A percentile compares a stretch with the other conserved stretches of the same genome.
phyloP scores from a whole-genome alignment of 208 protist species.

The Trypanosoma melophagium region DNA sequence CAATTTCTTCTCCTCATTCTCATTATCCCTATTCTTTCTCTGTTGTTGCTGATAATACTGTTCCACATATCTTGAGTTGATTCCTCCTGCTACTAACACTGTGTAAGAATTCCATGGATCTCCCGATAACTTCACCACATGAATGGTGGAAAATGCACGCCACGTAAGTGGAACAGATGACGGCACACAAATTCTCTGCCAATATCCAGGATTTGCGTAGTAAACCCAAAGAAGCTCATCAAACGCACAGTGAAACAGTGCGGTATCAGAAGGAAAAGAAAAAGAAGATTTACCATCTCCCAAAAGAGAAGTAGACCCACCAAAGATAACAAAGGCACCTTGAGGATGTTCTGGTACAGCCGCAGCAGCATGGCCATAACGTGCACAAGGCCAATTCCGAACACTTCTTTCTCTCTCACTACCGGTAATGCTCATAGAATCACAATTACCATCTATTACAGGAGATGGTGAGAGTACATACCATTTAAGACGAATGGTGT shows the following conservation, averaged over 20 bases:
- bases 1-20: no score
- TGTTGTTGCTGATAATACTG: not conserved
- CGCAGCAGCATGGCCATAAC: constrained; percentile 52
- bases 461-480: constrained; percentile 13
- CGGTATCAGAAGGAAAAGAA: constrained; percentile 3
- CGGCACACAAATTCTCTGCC: constrained; percentile 44
- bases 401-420: constrained; percentile 7
- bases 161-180: constrained; percentile 26
- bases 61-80: constrained; percentile 9
- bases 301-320: constrained; percentile 24
- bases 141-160: constrained; percentile 43
- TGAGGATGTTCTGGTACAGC: constrained; percentile 32
- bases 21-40: no score
- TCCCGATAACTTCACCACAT: constrained; percentile 15
- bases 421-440: not conserved
- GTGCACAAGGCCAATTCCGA: constrained; percentile 45
- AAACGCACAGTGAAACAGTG: constrained; percentile 9
- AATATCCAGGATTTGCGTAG: constrained; percentile 30
- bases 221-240: constrained; percentile 66
- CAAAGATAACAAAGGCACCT: constrained; percentile 26
- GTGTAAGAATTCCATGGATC: constrained; percentile 5
- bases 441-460: not conserved
- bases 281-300: constrained; percentile 22
- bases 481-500: constrained; percentile 41
- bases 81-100: constrained; percentile 20